Percentiles rank a stretch among this genome's conserved stretches.
These are phyloP conservation scores for Eremothecium cymbalariae DNA, from an alignment of 1,139 yeast genomes.

Conservation along the genomic window DNA sequence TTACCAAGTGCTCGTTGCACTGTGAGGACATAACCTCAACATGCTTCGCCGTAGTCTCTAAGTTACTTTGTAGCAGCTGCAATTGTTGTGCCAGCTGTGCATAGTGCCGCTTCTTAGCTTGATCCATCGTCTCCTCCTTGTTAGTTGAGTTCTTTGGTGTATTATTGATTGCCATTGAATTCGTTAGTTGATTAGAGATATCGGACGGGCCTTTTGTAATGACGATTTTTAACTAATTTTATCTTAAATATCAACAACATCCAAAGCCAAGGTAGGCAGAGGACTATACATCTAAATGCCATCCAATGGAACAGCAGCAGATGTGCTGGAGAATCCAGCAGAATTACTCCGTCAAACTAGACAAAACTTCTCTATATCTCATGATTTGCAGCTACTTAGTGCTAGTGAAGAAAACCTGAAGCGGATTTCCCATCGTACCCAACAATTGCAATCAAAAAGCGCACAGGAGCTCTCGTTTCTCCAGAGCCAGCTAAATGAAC, in stretches of 20 bases:
- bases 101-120: constrained; percentile 28
- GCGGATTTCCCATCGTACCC: background rate
- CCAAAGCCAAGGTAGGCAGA: no score
- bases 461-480: background rate
- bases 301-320: constrained; percentile 3
- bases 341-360: constrained; percentile 21
- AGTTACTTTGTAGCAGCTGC: constrained; percentile 22
- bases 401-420: constrained; percentile 14
- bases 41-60: constrained; percentile 23
- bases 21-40: constrained; percentile 27
- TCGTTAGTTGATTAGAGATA: no score
- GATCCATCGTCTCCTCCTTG: constrained; percentile 14
- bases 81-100: constrained; percentile 27
- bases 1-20: constrained; percentile 26
- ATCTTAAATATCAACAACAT: no score
- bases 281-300: no score
- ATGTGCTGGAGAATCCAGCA: constrained; percentile 18
- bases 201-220: no score
- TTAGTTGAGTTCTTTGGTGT: no score
- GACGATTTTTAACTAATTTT: no score
- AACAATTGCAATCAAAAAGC: constrained; percentile 1
- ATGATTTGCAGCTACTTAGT: constrained; percentile 17
- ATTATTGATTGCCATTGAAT: no score
- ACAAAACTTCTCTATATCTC: constrained; percentile 21
- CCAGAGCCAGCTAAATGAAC: background rate